phyloP scores from a whole-genome alignment of 2,329 filamentous ascomycete genomes.

The Pleoardoris graminearum region DNA sequence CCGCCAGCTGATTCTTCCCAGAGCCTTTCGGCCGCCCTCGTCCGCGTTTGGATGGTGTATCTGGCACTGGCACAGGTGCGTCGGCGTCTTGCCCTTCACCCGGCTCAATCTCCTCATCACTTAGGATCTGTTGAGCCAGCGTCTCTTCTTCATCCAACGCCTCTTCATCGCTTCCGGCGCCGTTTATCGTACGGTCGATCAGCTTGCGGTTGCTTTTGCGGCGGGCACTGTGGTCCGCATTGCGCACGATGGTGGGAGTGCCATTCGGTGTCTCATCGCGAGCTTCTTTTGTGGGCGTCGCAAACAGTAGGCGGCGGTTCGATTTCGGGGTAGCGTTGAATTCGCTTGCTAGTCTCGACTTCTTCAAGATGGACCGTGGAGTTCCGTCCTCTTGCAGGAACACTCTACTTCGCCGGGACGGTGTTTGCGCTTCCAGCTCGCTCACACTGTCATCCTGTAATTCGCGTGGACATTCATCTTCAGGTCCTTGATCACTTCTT shows the following conservation, averaged over 20 bases:
- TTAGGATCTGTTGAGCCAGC: conserved; percentile 71
- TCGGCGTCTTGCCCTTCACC: conserved; percentile 40
- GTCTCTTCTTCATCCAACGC: conserved; percentile 67
- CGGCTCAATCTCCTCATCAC: conserved; percentile 50
- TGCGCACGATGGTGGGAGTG: conserved; percentile 68
- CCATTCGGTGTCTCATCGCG: conserved; percentile 38
- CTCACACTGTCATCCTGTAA: conserved; percentile 21
- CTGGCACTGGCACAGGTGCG: conserved; percentile 45
- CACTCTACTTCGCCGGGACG: conserved; percentile 31
- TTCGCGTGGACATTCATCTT: conserved; percentile 32
- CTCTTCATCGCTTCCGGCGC: conserved; percentile 69
- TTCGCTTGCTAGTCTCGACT: conserved; percentile 25
- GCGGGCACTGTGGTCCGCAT: conserved; percentile 82
- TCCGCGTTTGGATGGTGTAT: conserved; percentile 59
- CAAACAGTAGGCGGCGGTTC: conserved; percentile 52
- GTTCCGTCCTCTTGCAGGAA: conserved; percentile 32
- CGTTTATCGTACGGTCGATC: conserved; percentile 70
- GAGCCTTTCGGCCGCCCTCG: conserved; percentile 51
- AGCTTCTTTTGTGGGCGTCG: conserved; percentile 47
- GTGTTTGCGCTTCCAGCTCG: conserved; percentile 35
- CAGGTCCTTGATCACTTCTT: conserved; percentile 25
- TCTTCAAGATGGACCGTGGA: conserved; percentile 41
- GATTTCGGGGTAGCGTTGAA: conserved; percentile 48
- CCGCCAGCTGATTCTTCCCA: conserved; percentile 43
- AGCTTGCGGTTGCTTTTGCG: conserved; percentile 80